A percentile compares a stretch with the other conserved stretches of the same genome.
phyloP scores from a whole-genome alignment of 768 basidiomycete species.

The Boletus reticulatus region DNA sequence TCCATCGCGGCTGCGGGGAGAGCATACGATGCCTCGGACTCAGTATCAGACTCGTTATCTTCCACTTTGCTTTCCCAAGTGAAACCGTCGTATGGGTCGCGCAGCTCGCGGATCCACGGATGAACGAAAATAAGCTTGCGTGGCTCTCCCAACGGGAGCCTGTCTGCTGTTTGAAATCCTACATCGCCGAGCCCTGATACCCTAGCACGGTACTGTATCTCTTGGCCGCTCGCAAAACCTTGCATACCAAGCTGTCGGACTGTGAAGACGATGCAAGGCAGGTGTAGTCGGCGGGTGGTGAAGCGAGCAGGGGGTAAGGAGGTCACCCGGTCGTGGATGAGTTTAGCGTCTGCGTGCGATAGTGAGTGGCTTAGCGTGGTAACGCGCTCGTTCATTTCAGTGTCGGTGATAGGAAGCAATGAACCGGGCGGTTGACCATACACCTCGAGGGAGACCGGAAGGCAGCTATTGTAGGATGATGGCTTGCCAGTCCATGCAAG shows the following conservation, averaged over 20 bases:
- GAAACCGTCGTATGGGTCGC: neutral
- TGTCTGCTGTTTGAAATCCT: neutral
- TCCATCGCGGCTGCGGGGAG: neutral
- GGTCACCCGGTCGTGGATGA: neutral
- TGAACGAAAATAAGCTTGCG: neutral
- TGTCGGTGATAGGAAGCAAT: neutral
- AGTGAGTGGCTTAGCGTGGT: neutral
- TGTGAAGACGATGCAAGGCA: conserved; percentile 1
- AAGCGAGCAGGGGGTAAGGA: neutral
- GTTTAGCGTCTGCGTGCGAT: neutral
- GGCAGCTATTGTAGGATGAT: conserved; percentile 13
- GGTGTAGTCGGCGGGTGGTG: neutral
- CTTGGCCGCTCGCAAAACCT: neutral
- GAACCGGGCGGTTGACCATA: neutral
- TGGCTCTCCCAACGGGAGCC: neutral
- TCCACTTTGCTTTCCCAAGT: neutral
- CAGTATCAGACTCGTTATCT: neutral
- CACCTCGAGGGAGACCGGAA: neutral
- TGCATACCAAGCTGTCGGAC: neutral
- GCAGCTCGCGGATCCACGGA: conserved; percentile 8
- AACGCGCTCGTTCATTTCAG: neutral
- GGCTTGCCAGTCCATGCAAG: conserved; percentile 12
- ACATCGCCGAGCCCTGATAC: neutral
- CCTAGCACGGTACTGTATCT: neutral
- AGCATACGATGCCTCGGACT: neutral